Evolutionary conservation across 306 rosid genomes (phyloP).

Genomic region (Fragaria vesca): DNA sequence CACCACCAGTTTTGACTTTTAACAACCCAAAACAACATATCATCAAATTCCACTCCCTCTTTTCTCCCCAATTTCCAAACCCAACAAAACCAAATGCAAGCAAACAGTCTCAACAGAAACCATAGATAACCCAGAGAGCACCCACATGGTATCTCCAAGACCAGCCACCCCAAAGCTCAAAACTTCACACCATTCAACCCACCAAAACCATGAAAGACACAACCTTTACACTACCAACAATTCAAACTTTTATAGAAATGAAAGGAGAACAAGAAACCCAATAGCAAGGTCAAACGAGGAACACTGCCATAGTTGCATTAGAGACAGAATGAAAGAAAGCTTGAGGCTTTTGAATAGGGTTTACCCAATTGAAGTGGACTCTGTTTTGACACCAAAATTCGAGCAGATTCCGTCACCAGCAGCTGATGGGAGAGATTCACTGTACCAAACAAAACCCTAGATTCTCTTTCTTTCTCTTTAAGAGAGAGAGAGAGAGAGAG

Average conservation of each 20-base stretch:
- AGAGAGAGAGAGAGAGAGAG: slow-evolving; percentile 12
- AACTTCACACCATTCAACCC: neutral
- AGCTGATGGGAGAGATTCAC: slow-evolving; percentile 39
- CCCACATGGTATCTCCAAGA: slow-evolving; percentile 21
- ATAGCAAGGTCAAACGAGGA: slow-evolving; percentile 13
- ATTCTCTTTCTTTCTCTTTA: slow-evolving; percentile 24
- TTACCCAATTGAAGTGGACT: slow-evolving; percentile 11
- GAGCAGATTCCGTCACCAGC: slow-evolving; percentile 25
- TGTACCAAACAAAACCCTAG: slow-evolving; percentile 63
- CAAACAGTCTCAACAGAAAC: neutral
- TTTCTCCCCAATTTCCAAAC: slow-evolving; percentile 10
- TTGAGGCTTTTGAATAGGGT: slow-evolving; percentile 10
- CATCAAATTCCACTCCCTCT: neutral
- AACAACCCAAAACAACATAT: slow-evolving; percentile 18
- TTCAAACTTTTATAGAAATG: neutral
- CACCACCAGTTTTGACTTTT: neutral
- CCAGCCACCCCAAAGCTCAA: neutral
- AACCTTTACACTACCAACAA: slow-evolving; percentile 4
- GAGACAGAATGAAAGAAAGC: slow-evolving; percentile 12
- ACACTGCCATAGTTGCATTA: neutral
- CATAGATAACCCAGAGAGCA: neutral
- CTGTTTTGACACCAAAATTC: neutral
- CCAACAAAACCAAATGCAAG: slow-evolving; percentile 26
- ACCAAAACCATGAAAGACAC: neutral
- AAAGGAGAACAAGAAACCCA: neutral